Base-by-base conservation (phyloP, 768 basidiomycete species). In the Pulveroboletus frians region DNA sequence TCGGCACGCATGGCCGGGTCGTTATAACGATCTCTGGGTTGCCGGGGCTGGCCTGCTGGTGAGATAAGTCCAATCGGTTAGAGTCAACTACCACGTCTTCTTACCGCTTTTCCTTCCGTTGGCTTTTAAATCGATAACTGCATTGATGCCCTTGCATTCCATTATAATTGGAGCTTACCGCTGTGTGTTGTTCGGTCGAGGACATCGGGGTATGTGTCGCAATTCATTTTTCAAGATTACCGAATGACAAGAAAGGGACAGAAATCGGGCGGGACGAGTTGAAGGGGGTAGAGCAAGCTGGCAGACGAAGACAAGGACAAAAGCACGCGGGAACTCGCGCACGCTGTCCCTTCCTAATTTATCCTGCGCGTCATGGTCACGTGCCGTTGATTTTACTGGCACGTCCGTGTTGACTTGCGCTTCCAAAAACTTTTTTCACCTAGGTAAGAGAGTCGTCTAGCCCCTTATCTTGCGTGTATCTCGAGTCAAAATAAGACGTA, bases 141-240 rank as follows among this genome's bases (percentile, higher is more conserved):
- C 2, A 20, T 47, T 18, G 13, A 18, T 31, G 21, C 10, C 15
- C 23, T 27, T n/a, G 46, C 43, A 32, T 48, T 36, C 18, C 15
- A 31, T 17, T 18, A 46, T 40, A 32, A 38, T 17, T n/a, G 32
- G 38, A 37, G 53, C 71, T 47, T 42, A 73, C 73, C 67, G 44
- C 46, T 43, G 40, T 62, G 55, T 21, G 62, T 52, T 29, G 63
- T 51, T 47, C 63, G 80, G 47, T 77, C 76, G 39, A 46, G 34
- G 31, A 80, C 71, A 35, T 83, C 72, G 23, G 77, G 13, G 50
- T 43, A 54, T 69, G 68, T 59, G 35, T 65, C 65, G 59, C 65
- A 57, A 43, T 58, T 54, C 69, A 69, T 69, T 43, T 18, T 55
- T 21, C 21, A 43, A 20, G 47, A 45, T 39, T 40, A 38, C 37